Evolutionary conservation across 1,284 basidiomycete genomes (phyloP).

Genomic region (Apiotrichum sp.): DNA sequence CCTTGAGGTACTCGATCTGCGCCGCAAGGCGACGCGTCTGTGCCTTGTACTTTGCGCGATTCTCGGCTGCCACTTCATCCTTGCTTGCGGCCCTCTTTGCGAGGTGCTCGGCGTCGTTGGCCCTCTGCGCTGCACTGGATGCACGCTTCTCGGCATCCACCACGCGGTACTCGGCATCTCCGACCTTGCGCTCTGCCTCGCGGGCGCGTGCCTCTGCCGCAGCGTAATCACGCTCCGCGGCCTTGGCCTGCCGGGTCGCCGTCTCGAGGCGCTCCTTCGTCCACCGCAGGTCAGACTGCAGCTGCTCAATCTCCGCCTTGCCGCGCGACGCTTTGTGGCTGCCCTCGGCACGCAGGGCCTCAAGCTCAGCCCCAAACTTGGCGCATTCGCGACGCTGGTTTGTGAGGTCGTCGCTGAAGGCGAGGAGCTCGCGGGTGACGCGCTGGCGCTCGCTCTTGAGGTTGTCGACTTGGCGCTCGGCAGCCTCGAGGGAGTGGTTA

Average conservation of each 20-base stretch:
- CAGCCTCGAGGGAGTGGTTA: constrained; percentile 9
- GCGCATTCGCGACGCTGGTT: constrained; percentile 53
- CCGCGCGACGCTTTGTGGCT: not conserved
- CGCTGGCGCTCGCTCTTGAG: constrained; percentile 16
- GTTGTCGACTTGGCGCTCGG: constrained; percentile 15
- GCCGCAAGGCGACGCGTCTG: constrained; percentile 32
- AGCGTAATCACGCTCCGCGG: constrained; percentile 4
- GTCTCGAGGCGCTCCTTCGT: constrained; percentile 9
- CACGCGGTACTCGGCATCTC: not conserved
- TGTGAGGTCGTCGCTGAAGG: constrained; percentile 34
- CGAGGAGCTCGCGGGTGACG: constrained; percentile 22
- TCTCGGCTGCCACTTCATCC: not conserved
- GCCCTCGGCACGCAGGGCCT: constrained; percentile 51
- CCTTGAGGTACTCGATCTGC: constrained; percentile 84
- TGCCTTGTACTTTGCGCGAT: constrained; percentile 28
- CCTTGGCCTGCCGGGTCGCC: constrained; percentile 16
- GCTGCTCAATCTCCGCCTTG: not conserved
- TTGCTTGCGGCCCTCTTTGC: too few relatives aligned
- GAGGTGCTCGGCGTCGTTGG: not conserved
- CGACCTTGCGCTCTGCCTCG: not conserved
- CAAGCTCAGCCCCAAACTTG: constrained; percentile 53
- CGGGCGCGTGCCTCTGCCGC: not conserved
- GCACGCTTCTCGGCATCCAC: not conserved
- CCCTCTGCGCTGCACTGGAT: too few relatives aligned
- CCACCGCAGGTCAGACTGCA: constrained; percentile 1